Evolutionary conservation across 768 basidiomycete species (phyloP).

Genomic region (Neoboletus magnificus): DNA sequence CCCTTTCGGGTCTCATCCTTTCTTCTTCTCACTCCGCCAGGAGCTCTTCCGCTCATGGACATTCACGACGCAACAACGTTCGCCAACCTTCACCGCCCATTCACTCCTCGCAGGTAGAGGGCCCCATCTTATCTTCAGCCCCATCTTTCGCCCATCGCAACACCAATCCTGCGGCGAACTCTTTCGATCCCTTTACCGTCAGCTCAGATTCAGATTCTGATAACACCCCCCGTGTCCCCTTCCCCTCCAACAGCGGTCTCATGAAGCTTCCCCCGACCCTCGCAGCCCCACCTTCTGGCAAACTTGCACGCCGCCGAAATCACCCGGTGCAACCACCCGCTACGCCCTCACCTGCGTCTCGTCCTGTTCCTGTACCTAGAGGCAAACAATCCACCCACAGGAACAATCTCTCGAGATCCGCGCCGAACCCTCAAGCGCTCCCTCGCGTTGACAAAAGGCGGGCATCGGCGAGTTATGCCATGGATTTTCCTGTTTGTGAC

Average conservation of each 20-base stretch:
- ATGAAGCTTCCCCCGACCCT: conserved; percentile 40
- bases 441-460: conserved; percentile 33
- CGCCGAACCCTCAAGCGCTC: conserved; percentile 42
- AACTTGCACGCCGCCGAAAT: conserved; percentile 58
- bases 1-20: conserved; percentile 2
- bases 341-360: conserved; percentile 38
- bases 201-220: conserved; percentile 44
- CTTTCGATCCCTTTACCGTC: conserved; percentile 48
- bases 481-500: conserved; percentile 67
- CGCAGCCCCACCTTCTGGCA: conserved; percentile 48
- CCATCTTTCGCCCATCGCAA: conserved; percentile 26
- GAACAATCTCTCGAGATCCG: conserved; percentile 47
- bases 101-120: conserved; percentile 68
- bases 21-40: conserved; percentile 25
- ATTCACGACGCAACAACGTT: conserved; percentile 46
- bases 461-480: conserved; percentile 27
- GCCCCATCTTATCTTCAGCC: conserved; percentile 25
- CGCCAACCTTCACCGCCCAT: conserved; percentile 66
- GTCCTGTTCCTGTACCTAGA: conserved; percentile 52
- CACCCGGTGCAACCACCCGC: conserved; percentile 29
- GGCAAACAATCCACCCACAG: conserved; percentile 11
- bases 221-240: conserved; percentile 33
- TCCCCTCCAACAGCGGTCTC: conserved; percentile 15
- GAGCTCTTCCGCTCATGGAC: conserved; percentile 44
- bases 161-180: conserved; percentile 36